These are phyloP conservation scores for Malus hybrid DNA, from an alignment of 331 rosid genomes.

Conservation along the genomic window DNA sequence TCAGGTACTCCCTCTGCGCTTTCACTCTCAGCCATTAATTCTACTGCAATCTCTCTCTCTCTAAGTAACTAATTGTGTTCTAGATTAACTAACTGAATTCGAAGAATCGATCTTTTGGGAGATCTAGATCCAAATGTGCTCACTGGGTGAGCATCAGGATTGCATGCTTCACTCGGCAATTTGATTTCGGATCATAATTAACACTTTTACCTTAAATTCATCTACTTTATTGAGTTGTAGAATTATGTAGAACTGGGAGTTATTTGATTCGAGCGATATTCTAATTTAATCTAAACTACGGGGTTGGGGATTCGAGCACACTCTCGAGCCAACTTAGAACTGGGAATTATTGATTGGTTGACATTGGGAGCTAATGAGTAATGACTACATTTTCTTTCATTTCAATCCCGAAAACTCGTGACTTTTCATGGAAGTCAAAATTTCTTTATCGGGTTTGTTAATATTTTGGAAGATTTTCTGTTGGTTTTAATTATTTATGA, in stretches of 20 bases:
- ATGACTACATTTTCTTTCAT: constrained; percentile 4
- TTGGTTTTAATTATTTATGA: neutral
- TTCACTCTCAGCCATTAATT: neutral
- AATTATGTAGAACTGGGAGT: constrained; percentile 2
- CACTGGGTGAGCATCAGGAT: neutral
- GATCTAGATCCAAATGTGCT: constrained; percentile 72
- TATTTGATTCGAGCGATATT: too few relatives aligned
- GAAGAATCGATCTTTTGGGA: constrained; percentile 14
- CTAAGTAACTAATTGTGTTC: neutral
- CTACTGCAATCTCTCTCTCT: neutral
- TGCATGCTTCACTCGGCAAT: neutral
- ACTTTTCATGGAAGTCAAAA: neutral
- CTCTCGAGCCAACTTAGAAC: too few relatives aligned
- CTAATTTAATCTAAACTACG: too few relatives aligned
- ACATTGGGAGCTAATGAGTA: neutral
- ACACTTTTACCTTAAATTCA: neutral
- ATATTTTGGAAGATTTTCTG: neutral
- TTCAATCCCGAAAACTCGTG: constrained; percentile 9
- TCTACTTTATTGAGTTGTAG: constrained; percentile 9
- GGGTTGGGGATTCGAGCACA: too few relatives aligned
- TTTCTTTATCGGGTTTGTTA: neutral
- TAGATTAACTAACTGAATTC: neutral
- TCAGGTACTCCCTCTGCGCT: constrained; percentile 46
- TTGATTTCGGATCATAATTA: constrained; percentile 13
- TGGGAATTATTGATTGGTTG: constrained; percentile 8